Percentiles rank a stretch among this genome's conserved stretches.
Evolutionary conservation across 2,329 filamentous ascomycete species (phyloP).

Genomic region (Pyrenochaeta sp.): DNA sequence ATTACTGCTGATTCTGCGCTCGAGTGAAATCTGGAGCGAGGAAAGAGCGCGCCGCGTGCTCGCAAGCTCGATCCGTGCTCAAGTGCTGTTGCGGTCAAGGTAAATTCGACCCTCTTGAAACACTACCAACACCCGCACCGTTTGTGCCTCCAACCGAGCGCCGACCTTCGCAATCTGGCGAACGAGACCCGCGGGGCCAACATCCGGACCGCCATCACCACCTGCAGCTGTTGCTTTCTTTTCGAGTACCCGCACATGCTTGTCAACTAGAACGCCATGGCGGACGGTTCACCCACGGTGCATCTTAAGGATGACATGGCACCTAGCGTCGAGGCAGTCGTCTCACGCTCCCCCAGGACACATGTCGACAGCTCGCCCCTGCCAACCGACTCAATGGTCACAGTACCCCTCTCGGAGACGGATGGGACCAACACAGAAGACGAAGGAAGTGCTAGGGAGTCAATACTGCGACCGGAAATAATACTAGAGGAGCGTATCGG

Average conservation of each 20-base stretch:
- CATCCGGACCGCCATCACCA: slow-evolving; percentile 7
- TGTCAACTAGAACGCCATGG: slow-evolving; percentile 18
- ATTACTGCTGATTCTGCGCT: slow-evolving; percentile 2
- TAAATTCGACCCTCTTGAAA: slow-evolving; percentile 29
- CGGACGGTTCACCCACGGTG: slow-evolving; percentile 28
- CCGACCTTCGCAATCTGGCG: slow-evolving; percentile 7
- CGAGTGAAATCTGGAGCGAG: no score
- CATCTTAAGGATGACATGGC: slow-evolving; percentile 23
- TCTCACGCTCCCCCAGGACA: slow-evolving; percentile 32
- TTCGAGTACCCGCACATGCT: slow-evolving; percentile 21
- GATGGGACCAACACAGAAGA: slow-evolving; percentile 50
- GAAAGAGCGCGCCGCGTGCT: no score
- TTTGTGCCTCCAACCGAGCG: slow-evolving; percentile 17
- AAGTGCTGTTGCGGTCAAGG: slow-evolving; percentile 5
- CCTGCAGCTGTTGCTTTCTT: background rate
- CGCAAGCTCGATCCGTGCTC: no score
- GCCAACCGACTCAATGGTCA: slow-evolving; percentile 75
- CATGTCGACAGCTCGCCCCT: slow-evolving; percentile 41
- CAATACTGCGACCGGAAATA: slow-evolving; percentile 33
- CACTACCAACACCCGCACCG: slow-evolving; percentile 26
- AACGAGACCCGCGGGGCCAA: slow-evolving; percentile 4
- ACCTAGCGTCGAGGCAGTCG: slow-evolving; percentile 11
- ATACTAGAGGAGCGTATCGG: slow-evolving; percentile 42
- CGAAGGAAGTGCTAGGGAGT: slow-evolving; percentile 26
- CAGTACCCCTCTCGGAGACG: slow-evolving; percentile 75